These are phyloP conservation scores for Cryphonectria carpinicola DNA, from an alignment of 2,329 filamentous ascomycete genomes.

Conservation along the genomic window DNA sequence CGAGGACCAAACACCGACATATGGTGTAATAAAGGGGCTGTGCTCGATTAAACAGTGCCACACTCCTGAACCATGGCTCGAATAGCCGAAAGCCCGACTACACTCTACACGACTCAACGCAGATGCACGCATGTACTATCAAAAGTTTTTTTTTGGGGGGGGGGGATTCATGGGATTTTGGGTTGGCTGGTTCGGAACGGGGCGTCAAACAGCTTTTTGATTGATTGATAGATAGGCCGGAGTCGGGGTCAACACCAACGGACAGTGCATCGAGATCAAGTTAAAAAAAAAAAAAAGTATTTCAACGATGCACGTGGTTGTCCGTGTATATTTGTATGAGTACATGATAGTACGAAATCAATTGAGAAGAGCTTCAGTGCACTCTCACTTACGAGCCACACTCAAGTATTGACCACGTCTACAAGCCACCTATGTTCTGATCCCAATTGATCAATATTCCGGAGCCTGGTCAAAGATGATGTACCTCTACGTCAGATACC, in stretches of 20 bases:
- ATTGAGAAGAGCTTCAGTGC: not conserved
- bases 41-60: not conserved
- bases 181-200: slow-evolving; percentile 11
- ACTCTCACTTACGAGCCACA: not conserved
- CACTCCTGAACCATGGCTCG: not conserved
- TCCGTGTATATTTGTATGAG: slow-evolving; percentile 15
- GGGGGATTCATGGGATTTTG: slow-evolving; percentile 40
- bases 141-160: slow-evolving; percentile 32
- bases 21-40: not conserved
- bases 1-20: not conserved
- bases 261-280: slow-evolving; percentile 1
- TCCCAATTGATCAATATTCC: not conserved
- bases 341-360: slow-evolving; percentile 2
- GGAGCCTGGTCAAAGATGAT: not conserved
- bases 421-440: not conserved
- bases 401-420: not conserved
- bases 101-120: not conserved
- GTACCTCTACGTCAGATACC: slow-evolving; percentile 14
- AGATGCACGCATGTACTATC: slow-evolving; percentile 4
- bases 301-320: not conserved
- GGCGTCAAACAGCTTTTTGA: slow-evolving; percentile 1
- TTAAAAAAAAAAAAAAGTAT: slow-evolving; percentile 3
- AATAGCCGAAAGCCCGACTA: not conserved
- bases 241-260: not conserved
- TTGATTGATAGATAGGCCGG: slow-evolving; percentile 8